A percentile compares a stretch with the other conserved stretches of the same genome.
phyloP scores from a whole-genome alignment of 148 eudicot genomes.

The Chenopodium quinoa region DNA sequence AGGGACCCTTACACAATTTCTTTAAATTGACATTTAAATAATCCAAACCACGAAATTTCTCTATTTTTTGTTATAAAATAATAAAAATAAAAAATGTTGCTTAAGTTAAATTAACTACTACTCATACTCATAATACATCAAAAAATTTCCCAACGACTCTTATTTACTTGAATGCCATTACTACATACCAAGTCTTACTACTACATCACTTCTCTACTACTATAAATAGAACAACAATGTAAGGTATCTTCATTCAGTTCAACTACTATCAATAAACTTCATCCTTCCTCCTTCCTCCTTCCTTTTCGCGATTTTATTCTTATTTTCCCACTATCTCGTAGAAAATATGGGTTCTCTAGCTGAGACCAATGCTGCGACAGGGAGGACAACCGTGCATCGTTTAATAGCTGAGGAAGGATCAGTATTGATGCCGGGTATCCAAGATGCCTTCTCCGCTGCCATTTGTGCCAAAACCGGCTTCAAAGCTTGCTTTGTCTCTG shows the following conservation, averaged over 20 bases:
- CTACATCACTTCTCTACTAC: not conserved
- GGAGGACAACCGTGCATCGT: slow-evolving; percentile 24
- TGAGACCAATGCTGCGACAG: not conserved
- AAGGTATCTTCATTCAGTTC: not conserved
- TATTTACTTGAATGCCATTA: not conserved
- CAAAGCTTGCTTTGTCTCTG: slow-evolving; percentile 29
- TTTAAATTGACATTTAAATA: not conserved
- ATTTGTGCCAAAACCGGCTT: slow-evolving; percentile 25
- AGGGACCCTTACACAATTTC: not conserved
- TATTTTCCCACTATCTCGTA: not conserved
- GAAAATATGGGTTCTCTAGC: not conserved
- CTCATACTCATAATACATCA: too few species aligned
- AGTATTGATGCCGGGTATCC: slow-evolving; percentile 30
- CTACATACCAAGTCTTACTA: not conserved
- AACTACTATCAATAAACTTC: not conserved
- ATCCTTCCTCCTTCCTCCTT: not conserved
- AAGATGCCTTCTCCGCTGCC: slow-evolving; percentile 31
- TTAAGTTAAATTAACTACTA: too few species aligned
- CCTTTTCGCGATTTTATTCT: not conserved
- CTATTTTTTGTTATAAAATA: not conserved
- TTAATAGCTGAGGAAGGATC: slow-evolving; percentile 30
- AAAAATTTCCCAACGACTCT: not conserved
- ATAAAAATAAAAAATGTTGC: not conserved
- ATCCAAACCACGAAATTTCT: slow-evolving; percentile 23
- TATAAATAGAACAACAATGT: not conserved